Percentiles rank a stretch among this genome's conserved stretches.
Conservation (phyloP, 352 stramenopile species). For the Phytopythium helicoides region DNA sequence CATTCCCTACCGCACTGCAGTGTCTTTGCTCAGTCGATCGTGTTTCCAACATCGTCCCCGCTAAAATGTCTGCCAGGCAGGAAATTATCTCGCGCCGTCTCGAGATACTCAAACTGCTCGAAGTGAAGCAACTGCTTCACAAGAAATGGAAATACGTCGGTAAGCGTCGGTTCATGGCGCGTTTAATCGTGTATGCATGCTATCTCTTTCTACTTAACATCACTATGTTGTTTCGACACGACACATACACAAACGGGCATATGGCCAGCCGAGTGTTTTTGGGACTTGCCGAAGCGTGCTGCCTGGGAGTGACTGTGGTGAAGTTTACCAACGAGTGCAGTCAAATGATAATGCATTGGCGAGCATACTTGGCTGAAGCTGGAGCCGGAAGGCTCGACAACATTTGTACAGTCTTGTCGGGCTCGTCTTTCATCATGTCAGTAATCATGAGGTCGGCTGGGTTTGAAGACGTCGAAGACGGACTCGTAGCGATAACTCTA, state of each 20-base stretch:
- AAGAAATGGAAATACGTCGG: constrained; percentile 75
- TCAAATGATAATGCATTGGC: constrained; percentile 42
- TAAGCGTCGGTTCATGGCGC: constrained; percentile 35
- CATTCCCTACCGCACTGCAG: constrained; percentile 49
- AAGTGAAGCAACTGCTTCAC: constrained; percentile 45
- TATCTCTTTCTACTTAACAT: constrained; percentile 44
- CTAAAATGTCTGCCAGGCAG: constrained; percentile 14
- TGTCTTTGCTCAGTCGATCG: constrained; percentile 53
- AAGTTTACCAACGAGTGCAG: constrained; percentile 57
- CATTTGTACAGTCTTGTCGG: constrained; percentile 41
- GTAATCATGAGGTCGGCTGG: constrained; percentile 16
- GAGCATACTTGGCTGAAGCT: constrained; percentile 37
- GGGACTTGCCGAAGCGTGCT: constrained; percentile 25
- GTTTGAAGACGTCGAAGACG: constrained; percentile 34
- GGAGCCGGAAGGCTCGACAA: constrained; percentile 52
- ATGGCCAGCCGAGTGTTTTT: constrained; percentile 17
- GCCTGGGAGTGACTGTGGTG: constrained; percentile 26
- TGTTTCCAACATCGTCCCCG: constrained; percentile 37
- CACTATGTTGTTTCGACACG: constrained; percentile 42
- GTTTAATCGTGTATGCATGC: constrained; percentile 30
- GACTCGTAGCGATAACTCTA: constrained; percentile 35
- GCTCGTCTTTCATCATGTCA: constrained; percentile 32
- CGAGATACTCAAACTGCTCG: constrained; percentile 51
- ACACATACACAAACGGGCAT: constrained; percentile 22
- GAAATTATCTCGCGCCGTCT: constrained; percentile 34